Evolutionary conservation across 164 flowering plant species (phyloP).

Genomic region (Umbilicus rupestris): DNA sequence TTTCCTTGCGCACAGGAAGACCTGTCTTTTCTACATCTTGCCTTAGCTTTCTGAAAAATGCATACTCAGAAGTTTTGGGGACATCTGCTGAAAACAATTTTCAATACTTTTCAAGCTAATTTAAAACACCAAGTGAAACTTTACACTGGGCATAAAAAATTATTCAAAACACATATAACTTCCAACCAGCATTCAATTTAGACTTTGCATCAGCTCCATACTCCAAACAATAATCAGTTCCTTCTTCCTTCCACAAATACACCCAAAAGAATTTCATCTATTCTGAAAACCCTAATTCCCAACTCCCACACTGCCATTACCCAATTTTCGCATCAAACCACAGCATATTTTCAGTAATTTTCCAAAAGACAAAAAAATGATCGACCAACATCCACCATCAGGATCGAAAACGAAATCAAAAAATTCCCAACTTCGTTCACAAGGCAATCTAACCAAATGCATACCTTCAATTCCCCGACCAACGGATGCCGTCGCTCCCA

Average conservation of each 20-base stretch:
- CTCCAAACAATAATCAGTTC: not conserved
- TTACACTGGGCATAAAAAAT: not conserved
- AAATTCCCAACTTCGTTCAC: not conserved
- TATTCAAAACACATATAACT: not conserved
- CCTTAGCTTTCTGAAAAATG: conserved; percentile 51
- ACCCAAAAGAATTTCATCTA: not conserved
- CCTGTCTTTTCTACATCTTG: conserved; percentile 17
- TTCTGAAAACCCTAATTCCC: not conserved
- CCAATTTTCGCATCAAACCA: not conserved
- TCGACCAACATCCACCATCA: too few species aligned
- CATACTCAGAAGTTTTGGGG: conserved; percentile 72
- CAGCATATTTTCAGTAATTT: too few species aligned
- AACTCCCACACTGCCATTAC: not conserved
- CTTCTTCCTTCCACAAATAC: not conserved
- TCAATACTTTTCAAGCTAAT: not conserved
- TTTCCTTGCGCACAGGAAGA: conserved; percentile 15
- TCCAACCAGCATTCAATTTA: not conserved
- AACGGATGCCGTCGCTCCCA: not conserved
- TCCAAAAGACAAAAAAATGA: too few species aligned
- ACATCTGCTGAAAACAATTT: conserved; percentile 13
- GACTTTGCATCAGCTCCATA: not conserved
- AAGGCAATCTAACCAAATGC: not conserved
- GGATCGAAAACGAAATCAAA: not conserved
- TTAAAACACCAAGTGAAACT: not conserved
- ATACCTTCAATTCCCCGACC: not conserved